Percentiles rank a stretch among this genome's conserved stretches.
phyloP scores from a whole-genome alignment of 306 rosid genomes.

The Malus orientalis region DNA sequence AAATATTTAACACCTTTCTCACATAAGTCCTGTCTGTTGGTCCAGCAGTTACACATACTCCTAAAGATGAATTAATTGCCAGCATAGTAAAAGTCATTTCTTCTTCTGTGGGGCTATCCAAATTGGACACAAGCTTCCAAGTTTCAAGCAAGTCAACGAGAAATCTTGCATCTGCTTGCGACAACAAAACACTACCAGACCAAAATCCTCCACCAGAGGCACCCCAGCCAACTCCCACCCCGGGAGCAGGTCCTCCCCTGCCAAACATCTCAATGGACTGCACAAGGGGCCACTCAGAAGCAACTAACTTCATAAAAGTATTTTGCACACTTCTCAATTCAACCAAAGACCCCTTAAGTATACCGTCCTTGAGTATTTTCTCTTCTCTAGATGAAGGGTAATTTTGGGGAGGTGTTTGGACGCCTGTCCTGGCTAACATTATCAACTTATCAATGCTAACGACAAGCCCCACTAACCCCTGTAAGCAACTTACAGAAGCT shows the following conservation, averaged over 20 bases:
- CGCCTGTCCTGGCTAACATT: slow-evolving; percentile 50
- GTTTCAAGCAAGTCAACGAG: slow-evolving; percentile 45
- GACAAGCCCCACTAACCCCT: slow-evolving; percentile 45
- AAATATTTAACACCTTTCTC: slow-evolving; percentile 44
- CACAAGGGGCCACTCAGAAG: slow-evolving; percentile 45
- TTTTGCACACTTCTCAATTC: slow-evolving; percentile 50
- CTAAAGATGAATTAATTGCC: slow-evolving; percentile 49
- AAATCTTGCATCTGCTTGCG: slow-evolving; percentile 54
- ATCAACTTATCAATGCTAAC: slow-evolving; percentile 48
- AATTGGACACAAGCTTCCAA: slow-evolving; percentile 22
- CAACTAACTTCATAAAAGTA: slow-evolving; percentile 44
- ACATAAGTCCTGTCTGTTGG: slow-evolving; percentile 46
- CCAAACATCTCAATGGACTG: slow-evolving; percentile 74
- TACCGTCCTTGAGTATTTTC: slow-evolving; percentile 62
- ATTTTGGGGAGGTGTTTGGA: slow-evolving; percentile 30
- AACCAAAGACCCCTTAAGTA: slow-evolving; percentile 35
- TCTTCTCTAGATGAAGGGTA: slow-evolving; percentile 49
- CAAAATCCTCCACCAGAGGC: slow-evolving; percentile 83
- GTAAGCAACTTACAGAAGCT: slow-evolving; percentile 74
- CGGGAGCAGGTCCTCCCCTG: slow-evolving; percentile 96
- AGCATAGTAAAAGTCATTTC: slow-evolving; percentile 35
- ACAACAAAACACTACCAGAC: slow-evolving; percentile 58
- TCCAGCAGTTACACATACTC: slow-evolving; percentile 61
- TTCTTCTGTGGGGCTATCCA: slow-evolving; percentile 26
- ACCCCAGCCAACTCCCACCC: slow-evolving; percentile 95